Base-by-base conservation (phyloP, 2,329 filamentous ascomycete species). In the Beauveria sp. region DNA sequence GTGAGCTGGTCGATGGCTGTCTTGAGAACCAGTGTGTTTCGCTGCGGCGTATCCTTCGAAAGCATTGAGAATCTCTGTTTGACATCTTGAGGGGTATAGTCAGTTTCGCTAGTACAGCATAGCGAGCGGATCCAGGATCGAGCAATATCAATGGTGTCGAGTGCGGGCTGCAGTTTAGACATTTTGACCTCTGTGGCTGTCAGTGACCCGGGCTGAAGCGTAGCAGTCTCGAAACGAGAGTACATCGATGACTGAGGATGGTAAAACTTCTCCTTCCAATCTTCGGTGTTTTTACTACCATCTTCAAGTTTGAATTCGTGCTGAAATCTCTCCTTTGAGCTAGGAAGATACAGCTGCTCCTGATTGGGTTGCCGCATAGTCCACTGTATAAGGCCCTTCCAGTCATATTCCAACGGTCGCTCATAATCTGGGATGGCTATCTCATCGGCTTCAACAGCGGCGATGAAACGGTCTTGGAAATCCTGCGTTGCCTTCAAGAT, bases 351-450 rank as follows among this genome's bases (percentile, higher is more conserved):
- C 40, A 80, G 67, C 0, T 76, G 76, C 59, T 79, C 75, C 34
- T 77, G 72, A 0, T 74, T 74, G 26, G 78, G 73, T 4, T 83
- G 81, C 24, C 79, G 76, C 64, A 84, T 75, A 1, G 86, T 81
- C 90, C 90, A 93, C 41, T 80, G 77, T 52, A 92, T 80, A 6
- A 92, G 72, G 5, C 70, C 72, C 10, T 77, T 73, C 88, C 90
- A 92, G 68, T 92, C 86, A 62, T 90, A 91, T 2, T 80, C 79
- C 44, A 81, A 71, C 0, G 85, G 78, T 51, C 88, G 74, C 55
- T 89, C 79, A 64, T 83, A 89, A 69, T 91, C 77, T 22, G 92
- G 77, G 2, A 77, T 71, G 2, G 84, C 80, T 1, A 92, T 65
- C 63, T 87, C 79, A 9, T 81, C 80, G 2, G 77, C 78, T 64